Evolutionary conservation across 2,329 filamentous ascomycete genomes (phyloP).

Genomic region (Knoxdaviesia proteae): DNA sequence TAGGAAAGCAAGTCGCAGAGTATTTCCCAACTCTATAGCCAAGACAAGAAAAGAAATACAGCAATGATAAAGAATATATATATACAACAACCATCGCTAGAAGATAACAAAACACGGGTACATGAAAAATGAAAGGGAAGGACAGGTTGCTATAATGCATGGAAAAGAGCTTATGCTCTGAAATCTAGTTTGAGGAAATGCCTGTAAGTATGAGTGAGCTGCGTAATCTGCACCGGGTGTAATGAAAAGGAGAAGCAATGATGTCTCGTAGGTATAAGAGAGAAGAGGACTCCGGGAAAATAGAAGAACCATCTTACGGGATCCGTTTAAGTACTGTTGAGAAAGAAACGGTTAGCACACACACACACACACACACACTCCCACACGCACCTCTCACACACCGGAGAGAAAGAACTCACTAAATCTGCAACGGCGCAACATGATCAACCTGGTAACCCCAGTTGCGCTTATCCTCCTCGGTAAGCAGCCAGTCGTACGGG

Average conservation of each 20-base stretch:
- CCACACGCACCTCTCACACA: not conserved
- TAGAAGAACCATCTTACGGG: not conserved
- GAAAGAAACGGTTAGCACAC: slow-evolving; percentile 9
- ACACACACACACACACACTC: not conserved
- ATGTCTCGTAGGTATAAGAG: not conserved
- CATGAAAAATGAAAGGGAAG: too few species aligned
- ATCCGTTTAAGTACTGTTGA: slow-evolving; percentile 12
- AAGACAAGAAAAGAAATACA: too few species aligned
- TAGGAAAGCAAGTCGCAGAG: too few species aligned
- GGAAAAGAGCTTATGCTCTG: too few species aligned
- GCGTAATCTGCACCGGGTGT: not conserved
- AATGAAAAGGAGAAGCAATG: not conserved
- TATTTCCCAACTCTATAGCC: too few species aligned
- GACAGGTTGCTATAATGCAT: too few species aligned
- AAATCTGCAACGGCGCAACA: slow-evolving; percentile 90
- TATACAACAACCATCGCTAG: too few species aligned
- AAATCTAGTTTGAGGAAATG: too few species aligned
- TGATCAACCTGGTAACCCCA: slow-evolving; percentile 96
- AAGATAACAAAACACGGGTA: too few species aligned
- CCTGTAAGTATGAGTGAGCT: too few species aligned
- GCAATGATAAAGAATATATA: too few species aligned
- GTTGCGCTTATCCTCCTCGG: slow-evolving; percentile 80
- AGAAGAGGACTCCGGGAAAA: not conserved
- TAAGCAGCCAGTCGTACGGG: slow-evolving; percentile 87
- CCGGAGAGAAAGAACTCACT: slow-evolving; percentile 37